Evolutionary conservation across 768 basidiomycete species (phyloP), one percentile per base, ranked within the genome.

Genomic region (Lepiota brunneoincarnata): DNA sequence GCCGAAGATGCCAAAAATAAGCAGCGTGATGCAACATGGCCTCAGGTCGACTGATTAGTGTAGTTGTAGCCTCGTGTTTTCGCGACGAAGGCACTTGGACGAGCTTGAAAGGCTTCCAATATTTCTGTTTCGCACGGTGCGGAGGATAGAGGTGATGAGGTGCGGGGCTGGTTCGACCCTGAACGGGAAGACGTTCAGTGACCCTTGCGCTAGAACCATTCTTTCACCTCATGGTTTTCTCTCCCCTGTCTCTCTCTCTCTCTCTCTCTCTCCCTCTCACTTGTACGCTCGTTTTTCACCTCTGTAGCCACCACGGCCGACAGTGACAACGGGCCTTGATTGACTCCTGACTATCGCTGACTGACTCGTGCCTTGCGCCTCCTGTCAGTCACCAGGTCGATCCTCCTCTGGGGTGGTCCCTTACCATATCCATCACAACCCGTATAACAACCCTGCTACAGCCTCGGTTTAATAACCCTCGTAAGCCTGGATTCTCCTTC

Each of bases 121-220:
- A 43, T 17, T 34, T 11, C 34, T 31, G 15, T 43, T 14, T 52
- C 21, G 35, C 42, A 43, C 21, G 20, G 34, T 52, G 42, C 31
- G 42, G 35, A 24, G 18, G 23, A 28, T 12, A 18, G 39, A 41
- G 15, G 21, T 15, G 31, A 39, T 41, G 45, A 48, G 45, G 45
- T 54, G 35, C 39, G 46, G 31, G n/a, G 48, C 15, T 18, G 51
- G 44, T 23, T 37, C 9, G 45, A 35, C 53, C 53, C 53, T 54
- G 44, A 24, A 54, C 34, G 37, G 48, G 46, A 47, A 47, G 53
- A 54, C 53, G 36, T 35, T 40, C 24, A n/a, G n/a, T 47, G 53
- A 54, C 53, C 53, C 53, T 54, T 47, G 36, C 47, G 48, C 53
- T 54, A 54, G 45, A 54, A 54, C 44, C 38, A 17, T 40, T 18